A percentile compares a stretch with the other conserved stretches of the same genome.
phyloP scores from a whole-genome alignment of 2,329 filamentous ascomycete genomes.

The Gnomoniopsis sp. region DNA sequence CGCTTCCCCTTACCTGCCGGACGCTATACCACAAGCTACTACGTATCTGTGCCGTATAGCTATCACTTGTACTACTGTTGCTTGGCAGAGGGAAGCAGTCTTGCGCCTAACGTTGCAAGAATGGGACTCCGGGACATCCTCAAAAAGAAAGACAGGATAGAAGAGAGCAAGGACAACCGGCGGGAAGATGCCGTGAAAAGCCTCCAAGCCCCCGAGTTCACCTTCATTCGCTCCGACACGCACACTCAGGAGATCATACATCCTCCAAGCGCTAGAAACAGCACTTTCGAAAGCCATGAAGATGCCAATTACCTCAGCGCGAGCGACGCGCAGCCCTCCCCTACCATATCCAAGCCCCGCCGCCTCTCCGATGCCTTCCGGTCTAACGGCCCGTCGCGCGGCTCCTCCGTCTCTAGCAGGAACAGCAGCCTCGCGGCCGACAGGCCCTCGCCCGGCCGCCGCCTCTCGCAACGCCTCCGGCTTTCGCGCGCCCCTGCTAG shows the following conservation, averaged over 20 bases:
- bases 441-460: conserved; percentile 31
- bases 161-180: conserved; percentile 29
- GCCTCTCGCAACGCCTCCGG: conserved; percentile 70
- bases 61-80: background rate
- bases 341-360: conserved; percentile 21
- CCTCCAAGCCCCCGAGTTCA: conserved; percentile 63
- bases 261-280: conserved; percentile 49
- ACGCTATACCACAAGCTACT: background rate
- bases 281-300: conserved; percentile 18
- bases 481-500: conserved; percentile 55
- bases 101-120: background rate
- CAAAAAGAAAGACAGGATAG: conserved; percentile 49
- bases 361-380: conserved; percentile 32
- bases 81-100: background rate
- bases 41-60: background rate
- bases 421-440: conserved; percentile 29
- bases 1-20: conserved; percentile 7
- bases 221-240: conserved; percentile 82
- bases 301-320: conserved; percentile 26
- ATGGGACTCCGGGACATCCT: conserved; percentile 54
- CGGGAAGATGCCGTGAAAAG: conserved; percentile 30
- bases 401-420: conserved; percentile 42
- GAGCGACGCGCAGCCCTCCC: conserved; percentile 20
- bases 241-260: conserved; percentile 73
- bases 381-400: conserved; percentile 39